A percentile compares a stretch with the other conserved stretches of the same genome.
phyloP scores from a whole-genome alignment of 768 basidiomycete genomes.

The Amanita fuliginea region DNA sequence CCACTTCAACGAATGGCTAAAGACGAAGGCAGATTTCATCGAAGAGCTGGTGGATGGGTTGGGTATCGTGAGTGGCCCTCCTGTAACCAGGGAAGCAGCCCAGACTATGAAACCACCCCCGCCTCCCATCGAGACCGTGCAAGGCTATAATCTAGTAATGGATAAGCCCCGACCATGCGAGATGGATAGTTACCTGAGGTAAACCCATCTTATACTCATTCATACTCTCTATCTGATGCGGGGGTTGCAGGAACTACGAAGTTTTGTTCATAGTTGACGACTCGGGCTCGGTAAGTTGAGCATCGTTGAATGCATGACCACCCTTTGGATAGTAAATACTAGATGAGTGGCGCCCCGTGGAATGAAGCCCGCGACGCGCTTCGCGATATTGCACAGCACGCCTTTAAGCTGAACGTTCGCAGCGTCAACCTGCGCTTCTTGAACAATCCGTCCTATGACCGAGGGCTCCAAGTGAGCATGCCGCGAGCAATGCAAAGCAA shows the following conservation, averaged over 20 bases:
- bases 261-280: constrained; percentile 20
- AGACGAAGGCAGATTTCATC: background rate
- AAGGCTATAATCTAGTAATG: constrained; percentile 16
- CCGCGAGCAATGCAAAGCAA: background rate
- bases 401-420: constrained; percentile 14
- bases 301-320: background rate
- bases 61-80: constrained; percentile 6
- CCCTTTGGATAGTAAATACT: background rate
- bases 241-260: constrained; percentile 14
- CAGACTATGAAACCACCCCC: constrained; percentile 9
- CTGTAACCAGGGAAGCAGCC: constrained; percentile 3
- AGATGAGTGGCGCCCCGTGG: constrained; percentile 18
- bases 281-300: constrained; percentile 15
- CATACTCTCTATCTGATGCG: background rate
- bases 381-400: constrained; percentile 17
- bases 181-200: constrained; percentile 16
- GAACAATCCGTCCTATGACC: constrained; percentile 7
- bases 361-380: constrained; percentile 16
- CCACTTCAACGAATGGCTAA: background rate
- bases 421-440: constrained; percentile 18
- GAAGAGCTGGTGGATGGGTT: background rate
- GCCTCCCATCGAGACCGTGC: constrained; percentile 9
- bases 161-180: constrained; percentile 15
- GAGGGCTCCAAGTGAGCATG: background rate
- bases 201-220: background rate